Conservation (phyloP, 2,329 filamentous ascomycete genomes). For the Aurifilum marmelostoma region DNA sequence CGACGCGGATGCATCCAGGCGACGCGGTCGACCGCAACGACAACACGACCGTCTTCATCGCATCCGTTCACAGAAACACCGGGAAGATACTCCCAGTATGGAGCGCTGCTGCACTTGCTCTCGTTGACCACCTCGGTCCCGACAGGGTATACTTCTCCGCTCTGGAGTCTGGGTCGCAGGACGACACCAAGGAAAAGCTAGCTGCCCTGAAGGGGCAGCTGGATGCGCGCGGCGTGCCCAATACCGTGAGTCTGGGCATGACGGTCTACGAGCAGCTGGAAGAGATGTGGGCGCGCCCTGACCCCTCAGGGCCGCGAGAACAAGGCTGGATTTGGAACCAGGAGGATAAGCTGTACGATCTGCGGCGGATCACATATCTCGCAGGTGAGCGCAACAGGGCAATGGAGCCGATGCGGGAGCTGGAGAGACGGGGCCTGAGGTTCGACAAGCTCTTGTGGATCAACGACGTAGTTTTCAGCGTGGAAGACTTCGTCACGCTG, state of each 20-base stretch:
- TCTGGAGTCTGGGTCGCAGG: slow-evolving; percentile 70
- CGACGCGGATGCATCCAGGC: slow-evolving; percentile 35
- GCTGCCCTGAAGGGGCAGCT: slow-evolving; percentile 58
- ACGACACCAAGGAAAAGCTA: slow-evolving; percentile 66
- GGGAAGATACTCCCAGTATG: slow-evolving; percentile 62
- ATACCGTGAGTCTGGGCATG: slow-evolving; percentile 61
- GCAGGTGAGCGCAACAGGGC: slow-evolving; percentile 65
- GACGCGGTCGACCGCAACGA: slow-evolving; percentile 9
- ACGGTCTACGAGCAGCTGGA: slow-evolving; percentile 58
- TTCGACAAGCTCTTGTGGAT: slow-evolving; percentile 64
- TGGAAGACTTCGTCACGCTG: slow-evolving; percentile 56
- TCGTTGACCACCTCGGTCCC: slow-evolving; percentile 60
- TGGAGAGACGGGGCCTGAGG: slow-evolving; percentile 49
- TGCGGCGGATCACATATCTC: slow-evolving; percentile 70
- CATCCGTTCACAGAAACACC: slow-evolving; percentile 70
- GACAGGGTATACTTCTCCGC: slow-evolving; percentile 68
- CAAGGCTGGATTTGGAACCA: slow-evolving; percentile 65
- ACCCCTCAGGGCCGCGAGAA: slow-evolving; percentile 40
- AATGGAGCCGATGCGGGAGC: slow-evolving; percentile 59
- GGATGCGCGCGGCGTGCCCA: slow-evolving; percentile 52
- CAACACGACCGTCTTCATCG: slow-evolving; percentile 60
- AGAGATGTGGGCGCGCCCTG: slow-evolving; percentile 50
- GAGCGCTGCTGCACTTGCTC: slow-evolving; percentile 59
- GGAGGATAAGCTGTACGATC: slow-evolving; percentile 53
- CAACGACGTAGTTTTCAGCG: slow-evolving; percentile 64